Evolutionary conservation across 78 protist genomes (phyloP), one percentile per base, ranked within the genome.

Genomic region (Guillardia theta): DNA sequence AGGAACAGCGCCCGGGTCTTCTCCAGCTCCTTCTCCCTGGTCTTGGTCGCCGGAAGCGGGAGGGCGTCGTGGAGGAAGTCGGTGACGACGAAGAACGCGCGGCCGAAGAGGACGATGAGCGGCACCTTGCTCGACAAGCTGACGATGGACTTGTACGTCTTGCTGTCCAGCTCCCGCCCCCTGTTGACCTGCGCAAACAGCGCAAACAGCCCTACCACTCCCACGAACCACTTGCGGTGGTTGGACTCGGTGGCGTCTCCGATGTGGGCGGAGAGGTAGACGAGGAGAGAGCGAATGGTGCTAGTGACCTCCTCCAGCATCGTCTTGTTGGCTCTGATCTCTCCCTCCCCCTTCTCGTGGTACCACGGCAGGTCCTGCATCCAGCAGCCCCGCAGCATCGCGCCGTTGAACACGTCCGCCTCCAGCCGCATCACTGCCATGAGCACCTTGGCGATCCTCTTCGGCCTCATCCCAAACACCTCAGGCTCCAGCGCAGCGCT

Each of bases 371-470:
- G 6, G 43, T 64, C 78, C 22, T 64, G 78, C 78, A 64, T 24
- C 78, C 78, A 64, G 78, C 78, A 64, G 33, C 78, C 78, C 39
- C 78, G 78, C 78, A 64, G 33, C 39, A 64, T 24, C 78, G 78
- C 78, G 33, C 83, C 83, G 83, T 70, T 70, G 83, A 70, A 70
- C 27, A 70, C 36, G 41, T 70, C 33, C 36, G 36, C 83, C 22
- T 70, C 83, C 36, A 70, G 41, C 46, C 83, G 33, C 41, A 33
- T 70, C 0, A 70, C 83, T 22, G 83, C 83, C 83, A 70, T 70
- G 36, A 70, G 41, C 10, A 70, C 46, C 6, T 70, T 70, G 41
- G 83, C 83, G 4, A 24, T 24, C 15, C 83, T 36, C 22, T 24
- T 22, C 6, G 33, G 83, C 46, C 22, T 24, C 36, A 70, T 70